Evolutionary conservation across 495 filamentous ascomycete species (phyloP).

Genomic region (Viridothelium virens): DNA sequence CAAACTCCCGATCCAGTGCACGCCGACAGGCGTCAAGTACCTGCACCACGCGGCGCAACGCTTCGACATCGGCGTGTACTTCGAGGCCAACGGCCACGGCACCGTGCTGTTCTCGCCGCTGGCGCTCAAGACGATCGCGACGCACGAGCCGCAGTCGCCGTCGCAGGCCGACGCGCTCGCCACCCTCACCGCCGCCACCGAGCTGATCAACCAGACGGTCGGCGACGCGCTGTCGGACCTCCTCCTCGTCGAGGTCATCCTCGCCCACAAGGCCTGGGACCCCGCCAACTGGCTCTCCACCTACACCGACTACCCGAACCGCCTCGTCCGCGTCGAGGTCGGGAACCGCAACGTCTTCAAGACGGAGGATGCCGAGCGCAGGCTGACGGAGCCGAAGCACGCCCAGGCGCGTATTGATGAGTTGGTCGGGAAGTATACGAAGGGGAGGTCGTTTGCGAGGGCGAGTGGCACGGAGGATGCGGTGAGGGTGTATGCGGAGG

Average conservation of each 20-base stretch:
- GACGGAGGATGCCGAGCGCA: conserved; percentile 77
- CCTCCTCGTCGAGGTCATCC: conserved; percentile 89
- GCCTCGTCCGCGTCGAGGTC: conserved; percentile 87
- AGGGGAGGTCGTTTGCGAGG: conserved; percentile 82
- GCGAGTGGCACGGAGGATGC: conserved; percentile 95
- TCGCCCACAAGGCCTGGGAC: conserved; percentile 89
- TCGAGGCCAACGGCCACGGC: conserved; percentile 96
- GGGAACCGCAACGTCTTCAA: conserved; percentile 78
- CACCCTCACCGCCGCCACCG: conserved; percentile 68
- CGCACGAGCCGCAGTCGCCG: conserved; percentile 75
- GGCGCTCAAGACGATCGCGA: conserved; percentile 68
- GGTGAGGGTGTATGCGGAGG: conserved; percentile 94
- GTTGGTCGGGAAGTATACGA: conserved; percentile 80
- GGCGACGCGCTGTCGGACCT: conserved; percentile 94
- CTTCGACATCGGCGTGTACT: conserved; percentile 94
- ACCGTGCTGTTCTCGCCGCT: conserved; percentile 87
- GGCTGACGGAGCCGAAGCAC: conserved; percentile 67
- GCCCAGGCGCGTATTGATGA: conserved; percentile 79
- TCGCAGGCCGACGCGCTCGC: conserved; percentile 80
- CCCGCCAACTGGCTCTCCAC: conserved; percentile 86
- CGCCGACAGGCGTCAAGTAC: conserved; percentile 92
- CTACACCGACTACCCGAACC: conserved; percentile 92
- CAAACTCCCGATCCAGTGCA: conserved; percentile 84
- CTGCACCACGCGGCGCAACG: conserved; percentile 88
- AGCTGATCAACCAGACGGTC: conserved; percentile 95